phyloP scores from a whole-genome alignment of 2,329 filamentous ascomycete genomes.

The Arthrobotrys sphaeroides region DNA sequence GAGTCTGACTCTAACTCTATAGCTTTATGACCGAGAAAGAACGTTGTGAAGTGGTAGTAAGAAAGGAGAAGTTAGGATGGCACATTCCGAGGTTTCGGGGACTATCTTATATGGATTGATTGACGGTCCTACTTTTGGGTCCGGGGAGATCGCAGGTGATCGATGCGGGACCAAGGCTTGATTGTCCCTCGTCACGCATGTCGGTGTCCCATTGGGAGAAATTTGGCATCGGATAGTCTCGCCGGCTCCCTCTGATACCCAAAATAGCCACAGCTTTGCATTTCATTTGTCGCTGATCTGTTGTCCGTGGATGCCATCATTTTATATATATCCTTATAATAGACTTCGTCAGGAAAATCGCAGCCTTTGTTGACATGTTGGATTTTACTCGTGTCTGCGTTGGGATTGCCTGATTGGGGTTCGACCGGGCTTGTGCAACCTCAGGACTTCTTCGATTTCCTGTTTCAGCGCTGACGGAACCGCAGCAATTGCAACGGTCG shows the following conservation, averaged over 20 bases:
- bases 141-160: neutral
- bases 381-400: neutral
- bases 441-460: neutral
- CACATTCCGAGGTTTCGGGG: neutral
- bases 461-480: neutral
- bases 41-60: neutral
- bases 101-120: slow-evolving; percentile 30
- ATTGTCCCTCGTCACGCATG: neutral
- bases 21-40: neutral
- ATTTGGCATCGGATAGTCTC: too few species aligned
- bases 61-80: neutral
- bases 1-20: too few species aligned
- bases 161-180: neutral
- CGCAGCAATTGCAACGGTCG: too few species aligned
- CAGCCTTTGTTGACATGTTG: neutral
- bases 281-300: too few species aligned
- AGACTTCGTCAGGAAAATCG: too few species aligned
- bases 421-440: neutral
- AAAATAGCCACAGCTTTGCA: too few species aligned
- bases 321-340: neutral
- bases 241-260: too few species aligned
- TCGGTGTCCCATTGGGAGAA: neutral
- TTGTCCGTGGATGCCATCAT: too few species aligned
- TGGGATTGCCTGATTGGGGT: neutral
- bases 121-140: too few species aligned